Conservation (phyloP, 208 protist genomes). For the Trypanosomatidae sp. region DNA sequence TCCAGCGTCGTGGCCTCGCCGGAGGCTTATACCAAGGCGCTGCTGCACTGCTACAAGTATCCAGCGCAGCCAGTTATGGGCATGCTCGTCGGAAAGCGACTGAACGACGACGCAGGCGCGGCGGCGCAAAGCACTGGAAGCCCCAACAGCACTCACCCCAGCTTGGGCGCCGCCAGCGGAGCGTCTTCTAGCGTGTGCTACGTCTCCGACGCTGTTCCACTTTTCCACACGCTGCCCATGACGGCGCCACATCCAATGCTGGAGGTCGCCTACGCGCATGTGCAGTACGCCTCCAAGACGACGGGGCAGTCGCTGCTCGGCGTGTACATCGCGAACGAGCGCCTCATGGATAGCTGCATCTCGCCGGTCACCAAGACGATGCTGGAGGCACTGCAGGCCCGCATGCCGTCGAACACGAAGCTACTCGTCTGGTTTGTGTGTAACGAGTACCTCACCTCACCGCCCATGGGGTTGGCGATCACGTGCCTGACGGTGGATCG, state of each 20-base stretch:
- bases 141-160: slow-evolving; percentile 4
- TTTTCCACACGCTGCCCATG: slow-evolving; percentile 81
- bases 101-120: slow-evolving; percentile 27
- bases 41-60: slow-evolving; percentile 88
- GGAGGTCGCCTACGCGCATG: slow-evolving; percentile 75
- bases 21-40: slow-evolving; percentile 79
- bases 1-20: slow-evolving; percentile 52
- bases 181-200: slow-evolving; percentile 30
- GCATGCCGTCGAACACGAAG: slow-evolving; percentile 30
- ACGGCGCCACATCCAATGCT: slow-evolving; percentile 82
- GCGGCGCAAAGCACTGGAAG: background rate
- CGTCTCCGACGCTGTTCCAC: slow-evolving; percentile 70
- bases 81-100: slow-evolving; percentile 80
- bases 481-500: slow-evolving; percentile 36
- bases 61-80: slow-evolving; percentile 79
- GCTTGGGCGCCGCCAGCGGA: slow-evolving; percentile 10
- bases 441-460: slow-evolving; percentile 62
- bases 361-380: slow-evolving; percentile 40
- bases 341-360: slow-evolving; percentile 52
- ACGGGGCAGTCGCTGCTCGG: slow-evolving; percentile 71
- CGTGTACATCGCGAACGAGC: slow-evolving; percentile 85
- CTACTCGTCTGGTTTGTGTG: slow-evolving; percentile 65
- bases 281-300: slow-evolving; percentile 61
- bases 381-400: slow-evolving; percentile 38
- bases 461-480: slow-evolving; percentile 41